Base-by-base conservation (phyloP, 768 basidiomycete genomes). In the Cystofilobasidium macerans region DNA sequence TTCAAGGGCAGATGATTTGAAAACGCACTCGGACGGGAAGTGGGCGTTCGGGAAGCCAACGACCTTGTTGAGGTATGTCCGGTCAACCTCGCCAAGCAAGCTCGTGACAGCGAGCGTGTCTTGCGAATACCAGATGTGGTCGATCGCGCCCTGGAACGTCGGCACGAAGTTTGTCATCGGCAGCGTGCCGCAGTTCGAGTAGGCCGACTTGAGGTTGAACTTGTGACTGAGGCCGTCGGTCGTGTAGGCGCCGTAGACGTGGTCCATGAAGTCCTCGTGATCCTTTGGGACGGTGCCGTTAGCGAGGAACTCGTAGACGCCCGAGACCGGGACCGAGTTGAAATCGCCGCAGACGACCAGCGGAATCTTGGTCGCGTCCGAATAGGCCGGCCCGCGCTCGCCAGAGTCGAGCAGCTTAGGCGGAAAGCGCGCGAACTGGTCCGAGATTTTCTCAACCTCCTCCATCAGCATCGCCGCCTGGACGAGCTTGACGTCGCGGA, bases 1-100 rank as follows among this genome's bases (percentile, higher is more conserved):
- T 11, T 9, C 16, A 33, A 45, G 43, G 33, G 30, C 30, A 33
- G 6, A 14, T 24, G 40, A 61, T 48, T 3, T 24, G 22, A 5
- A 30, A 2, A 38, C 43, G 18, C 45, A 97, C 92, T 97, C 93
- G 67, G 91, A 93, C 28, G 94, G 91, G 81, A 92, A 95, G 74
- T 97, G 90, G 1, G 85, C 83, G 76, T 97, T 93, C 33, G 95
- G 95, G 81, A 98, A 98, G 42, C 95, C 95, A 53, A 97, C 94
- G 22, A 84, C 84, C 78, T 89, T 89, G 70, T 86, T 84, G 74
- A 97, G 75, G 79, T 99, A 99, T 30, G 74, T 74, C 71, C 80
- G 81, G 74, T 97, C 92, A 66, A 97, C 85, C 75, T 87, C 89
- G 18, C 88, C 88, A 51, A 98, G 79, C n/a, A 94, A 84, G 26